A percentile compares a stretch with the other conserved stretches of the same genome.
phyloP scores from a whole-genome alignment of 192 early-diverging fungal genomes.

The Backusella sp. region DNA sequence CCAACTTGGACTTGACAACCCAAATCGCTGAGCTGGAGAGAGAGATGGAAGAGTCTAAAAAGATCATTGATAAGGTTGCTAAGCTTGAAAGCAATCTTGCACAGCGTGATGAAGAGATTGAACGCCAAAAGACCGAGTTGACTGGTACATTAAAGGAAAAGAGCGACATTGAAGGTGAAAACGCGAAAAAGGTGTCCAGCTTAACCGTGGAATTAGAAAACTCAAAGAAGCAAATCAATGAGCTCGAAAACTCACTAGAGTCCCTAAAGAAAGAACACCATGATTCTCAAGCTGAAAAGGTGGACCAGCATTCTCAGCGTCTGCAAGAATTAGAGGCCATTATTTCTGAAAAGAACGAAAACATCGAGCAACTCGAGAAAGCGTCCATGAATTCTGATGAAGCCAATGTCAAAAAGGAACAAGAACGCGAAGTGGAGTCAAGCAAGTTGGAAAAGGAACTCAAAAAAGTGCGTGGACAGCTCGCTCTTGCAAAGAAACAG shows the following conservation, averaged over 20 bases:
- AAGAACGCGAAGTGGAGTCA: neutral
- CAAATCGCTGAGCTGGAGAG: neutral
- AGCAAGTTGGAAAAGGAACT: neutral
- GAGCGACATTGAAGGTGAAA: neutral
- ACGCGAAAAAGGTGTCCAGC: neutral
- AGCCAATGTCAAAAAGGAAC: neutral
- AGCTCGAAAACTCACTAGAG: neutral
- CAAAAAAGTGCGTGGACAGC: conserved; percentile 3
- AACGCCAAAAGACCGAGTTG: neutral
- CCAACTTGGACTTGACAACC: neutral
- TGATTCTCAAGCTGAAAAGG: neutral
- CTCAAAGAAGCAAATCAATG: neutral
- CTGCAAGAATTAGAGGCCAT: neutral
- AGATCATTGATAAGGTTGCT: neutral
- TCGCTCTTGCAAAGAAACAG: neutral
- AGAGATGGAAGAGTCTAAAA: neutral
- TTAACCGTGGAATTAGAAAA: neutral
- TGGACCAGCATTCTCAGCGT: neutral
- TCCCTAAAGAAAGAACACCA: neutral
- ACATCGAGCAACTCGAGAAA: neutral
- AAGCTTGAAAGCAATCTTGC: neutral
- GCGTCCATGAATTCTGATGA: neutral
- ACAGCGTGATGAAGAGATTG: neutral
- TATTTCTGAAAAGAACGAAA: neutral
- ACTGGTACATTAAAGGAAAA: neutral